Evolutionary conservation across 2,329 filamentous ascomycete species (phyloP), one percentile per base, ranked within the genome.

Genomic region (Cordyceps farinosa): DNA sequence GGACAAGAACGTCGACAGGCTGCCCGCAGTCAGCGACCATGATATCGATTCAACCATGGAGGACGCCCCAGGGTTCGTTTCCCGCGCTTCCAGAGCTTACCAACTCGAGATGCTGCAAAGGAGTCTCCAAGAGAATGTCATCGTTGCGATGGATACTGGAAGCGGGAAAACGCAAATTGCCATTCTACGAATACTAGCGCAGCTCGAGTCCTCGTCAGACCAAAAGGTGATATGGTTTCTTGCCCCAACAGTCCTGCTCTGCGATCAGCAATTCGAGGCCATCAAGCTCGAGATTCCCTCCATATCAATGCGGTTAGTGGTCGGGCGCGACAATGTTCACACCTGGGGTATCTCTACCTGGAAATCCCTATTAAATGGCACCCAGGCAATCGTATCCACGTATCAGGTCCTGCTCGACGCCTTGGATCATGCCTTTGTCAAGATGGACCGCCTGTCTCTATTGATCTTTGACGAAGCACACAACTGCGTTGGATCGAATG

Each of bases 381-480:
- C 90, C 29, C 82, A 85, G 1, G 80, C 96, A n/a, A 84, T 96
- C 5, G 82, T 96, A 1, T 92, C 90, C 0, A 95, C 92, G 0
- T 87, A 89, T 65, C 87, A 90, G 65, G 82, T 96, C 1, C 79
- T 96, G 13, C 77, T 85, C 3, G 90, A 96, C 74, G 91, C 90
- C 3, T 79, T 96, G 47, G 78, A 76, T 1, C 90, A 95, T 75
- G 90, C 82, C 0, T 96, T 96, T 71, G 83, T 96, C 2, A 79
- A 73, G 1, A 82, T 96, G 69, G 71, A 78, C 0, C 79, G 78
- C 2, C 74, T 96, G 29, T 81, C 87, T 5, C 78, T 97, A 5
- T 76, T 96, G 17, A 82, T 96, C 0, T 90, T 96, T 68, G 92
- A 97, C 70, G 92, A 97, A 85, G 92, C 90, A 10, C 92, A 96